Base-by-base conservation (phyloP, 2,329 filamentous ascomycete genomes). In the Conoideocrella luteorostrata region DNA sequence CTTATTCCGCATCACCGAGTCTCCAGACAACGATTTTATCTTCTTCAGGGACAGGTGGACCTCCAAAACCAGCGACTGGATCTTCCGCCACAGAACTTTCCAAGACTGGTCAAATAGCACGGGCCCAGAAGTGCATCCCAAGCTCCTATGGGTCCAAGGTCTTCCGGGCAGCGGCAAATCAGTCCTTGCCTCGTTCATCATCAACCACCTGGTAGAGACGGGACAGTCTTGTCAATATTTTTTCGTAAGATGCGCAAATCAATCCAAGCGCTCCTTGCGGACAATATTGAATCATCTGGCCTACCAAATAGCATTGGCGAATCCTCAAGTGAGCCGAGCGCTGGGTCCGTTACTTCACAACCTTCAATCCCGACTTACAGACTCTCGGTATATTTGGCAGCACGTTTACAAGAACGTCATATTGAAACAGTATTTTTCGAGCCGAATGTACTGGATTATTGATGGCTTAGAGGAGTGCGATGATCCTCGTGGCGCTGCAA, bases 401-500 rank as follows among this genome's bases (percentile, higher is more conserved):
- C 50, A 43, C 7, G 18, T 66, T 1, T 68, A 64, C 44, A 47
- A 54, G 17, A 44, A 51, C 4, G 46, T 53, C 11, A 36, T 68
- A 3, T 61, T 64, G 41, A 45, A 53, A 4, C 46, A 58, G 5
- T 17, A 48, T 4, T 24, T 47, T 2, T 2, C 29, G 1, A 13
- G 33, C 1, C 56, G 62, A 1, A 7, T 67, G 2, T 66, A 63
- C 47, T 61, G 58, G 60, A 47, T 69, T 7, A 59, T 68, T 35
- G 65, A 69, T 53, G 65, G 54, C 2, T 23, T 69, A 1, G 64
- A 69, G 39, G 64, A 70, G 37, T 54, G 56, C 15, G 56, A 64
- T 18, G 41, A 41, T 28, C 53, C 61, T 6, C 21, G 45, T 6
- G 28, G 46, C 2, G 4, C 13, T 63, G 1, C 20, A 61, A 49